Percentiles rank a stretch among this genome's conserved stretches.
Conservation (phyloP, 768 basidiomycete species). For the Trametes elegans region DNA sequence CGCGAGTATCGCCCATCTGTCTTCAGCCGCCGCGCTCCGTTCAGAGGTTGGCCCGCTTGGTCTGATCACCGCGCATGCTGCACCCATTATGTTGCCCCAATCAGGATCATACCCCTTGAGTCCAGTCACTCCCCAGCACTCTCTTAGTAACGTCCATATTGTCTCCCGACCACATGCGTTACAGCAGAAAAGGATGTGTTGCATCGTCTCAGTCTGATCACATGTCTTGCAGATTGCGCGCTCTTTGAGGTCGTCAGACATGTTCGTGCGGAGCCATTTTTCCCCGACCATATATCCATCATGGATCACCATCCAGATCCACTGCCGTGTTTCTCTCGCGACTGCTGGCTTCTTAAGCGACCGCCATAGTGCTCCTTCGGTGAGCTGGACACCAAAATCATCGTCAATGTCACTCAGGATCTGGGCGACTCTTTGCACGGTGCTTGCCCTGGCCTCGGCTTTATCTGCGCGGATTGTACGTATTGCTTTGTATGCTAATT, state of each 20-base stretch:
- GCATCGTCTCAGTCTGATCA: neutral
- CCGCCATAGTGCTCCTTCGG: neutral
- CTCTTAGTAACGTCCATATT: neutral
- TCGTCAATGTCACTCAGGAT: neutral
- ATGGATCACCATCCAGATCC: neutral
- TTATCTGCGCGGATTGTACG: neutral
- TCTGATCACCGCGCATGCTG: neutral
- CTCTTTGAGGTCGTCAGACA: neutral
- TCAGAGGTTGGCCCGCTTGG: neutral
- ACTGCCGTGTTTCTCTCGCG: neutral
- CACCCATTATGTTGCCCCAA: neutral
- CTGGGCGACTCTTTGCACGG: neutral
- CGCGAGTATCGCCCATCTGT: neutral
- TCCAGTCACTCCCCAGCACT: neutral
- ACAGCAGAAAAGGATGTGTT: slow-evolving; percentile 1
- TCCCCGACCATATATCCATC: slow-evolving; percentile 1
- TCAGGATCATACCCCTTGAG: neutral
- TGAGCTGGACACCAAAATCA: too few species aligned
- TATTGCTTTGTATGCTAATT: neutral
- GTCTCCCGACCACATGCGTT: neutral
- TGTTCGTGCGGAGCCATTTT: neutral
- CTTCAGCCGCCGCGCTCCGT: neutral
- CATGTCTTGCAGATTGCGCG: neutral
- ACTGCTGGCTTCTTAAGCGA: neutral
- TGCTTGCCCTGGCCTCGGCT: neutral